Evolutionary conservation across 306 rosid genomes (phyloP).

Genomic region (Vigna nakashimae): DNA sequence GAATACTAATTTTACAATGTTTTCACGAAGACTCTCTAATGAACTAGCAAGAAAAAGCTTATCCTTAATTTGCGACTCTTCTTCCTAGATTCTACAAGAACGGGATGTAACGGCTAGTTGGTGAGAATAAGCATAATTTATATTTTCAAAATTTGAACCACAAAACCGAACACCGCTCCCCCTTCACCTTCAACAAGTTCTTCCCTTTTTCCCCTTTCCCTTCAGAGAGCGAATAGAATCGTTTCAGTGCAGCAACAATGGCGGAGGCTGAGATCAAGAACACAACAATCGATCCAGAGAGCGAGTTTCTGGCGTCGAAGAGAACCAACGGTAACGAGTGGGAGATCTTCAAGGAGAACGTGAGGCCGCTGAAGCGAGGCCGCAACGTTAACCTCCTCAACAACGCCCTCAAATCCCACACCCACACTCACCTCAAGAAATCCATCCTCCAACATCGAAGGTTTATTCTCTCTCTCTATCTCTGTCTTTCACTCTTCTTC

Average conservation of each 20-base stretch:
- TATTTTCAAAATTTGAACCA: slow-evolving; percentile 38
- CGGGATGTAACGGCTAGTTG: slow-evolving; percentile 4
- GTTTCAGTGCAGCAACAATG: slow-evolving; percentile 36
- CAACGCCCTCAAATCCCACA: slow-evolving; percentile 69
- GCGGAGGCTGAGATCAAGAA: slow-evolving; percentile 39
- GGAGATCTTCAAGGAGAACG: slow-evolving; percentile 94
- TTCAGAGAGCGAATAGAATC: not conserved
- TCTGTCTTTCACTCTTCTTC: not conserved
- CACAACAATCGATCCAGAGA: slow-evolving; percentile 66
- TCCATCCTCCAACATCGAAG: slow-evolving; percentile 67
- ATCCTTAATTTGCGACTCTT: no score
- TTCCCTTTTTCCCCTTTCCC: not conserved
- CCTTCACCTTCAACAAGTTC: no score
- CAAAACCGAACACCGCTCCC: not conserved
- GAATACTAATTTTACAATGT: no score
- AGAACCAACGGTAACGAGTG: slow-evolving; percentile 77
- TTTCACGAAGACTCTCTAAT: no score
- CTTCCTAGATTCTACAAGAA: not conserved
- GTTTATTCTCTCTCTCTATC: slow-evolving; percentile 15
- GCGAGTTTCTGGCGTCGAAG: slow-evolving; percentile 74
- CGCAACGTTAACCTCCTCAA: slow-evolving; percentile 75
- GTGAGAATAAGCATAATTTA: not conserved
- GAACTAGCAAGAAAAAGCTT: no score
- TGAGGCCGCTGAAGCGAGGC: slow-evolving; percentile 92
- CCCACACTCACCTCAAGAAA: slow-evolving; percentile 63